Conservation (phyloP, 805 yeast species). For the Cyberlindnera japonica region DNA sequence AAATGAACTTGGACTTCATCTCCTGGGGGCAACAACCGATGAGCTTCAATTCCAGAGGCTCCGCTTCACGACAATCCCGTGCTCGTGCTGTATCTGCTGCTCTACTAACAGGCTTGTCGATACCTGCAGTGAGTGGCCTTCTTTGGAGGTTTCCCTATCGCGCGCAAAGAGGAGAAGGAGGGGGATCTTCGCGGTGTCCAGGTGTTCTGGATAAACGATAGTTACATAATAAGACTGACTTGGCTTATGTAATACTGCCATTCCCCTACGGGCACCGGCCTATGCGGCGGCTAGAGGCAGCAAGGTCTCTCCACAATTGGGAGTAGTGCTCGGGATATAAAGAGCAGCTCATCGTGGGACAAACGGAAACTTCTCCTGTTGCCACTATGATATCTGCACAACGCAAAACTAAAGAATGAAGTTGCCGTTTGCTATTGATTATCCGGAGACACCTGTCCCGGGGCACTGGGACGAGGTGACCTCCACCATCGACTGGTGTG, state of each 20-base stretch:
- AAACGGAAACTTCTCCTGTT: neutral
- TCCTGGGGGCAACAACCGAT: too few relatives aligned
- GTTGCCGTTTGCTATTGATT: slow-evolving; percentile 49
- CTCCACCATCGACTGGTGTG: slow-evolving; percentile 98
- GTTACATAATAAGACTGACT: too few relatives aligned
- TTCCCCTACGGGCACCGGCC: slow-evolving; percentile 4
- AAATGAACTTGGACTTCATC: slow-evolving; percentile 23
- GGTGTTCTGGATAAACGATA: too few relatives aligned
- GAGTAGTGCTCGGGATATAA: neutral
- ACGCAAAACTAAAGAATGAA: slow-evolving; percentile 17
- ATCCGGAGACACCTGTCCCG: slow-evolving; percentile 49
- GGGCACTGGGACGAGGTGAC: slow-evolving; percentile 85
- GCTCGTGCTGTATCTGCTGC: too few relatives aligned
- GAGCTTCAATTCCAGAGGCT: too few relatives aligned
- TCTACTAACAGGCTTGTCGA: too few relatives aligned
- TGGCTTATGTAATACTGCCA: slow-evolving; percentile 5
- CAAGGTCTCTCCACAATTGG: slow-evolving; percentile 1
- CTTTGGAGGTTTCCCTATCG: neutral
- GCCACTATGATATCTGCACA: neutral
- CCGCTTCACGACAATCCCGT: too few relatives aligned
- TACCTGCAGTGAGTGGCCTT: too few relatives aligned
- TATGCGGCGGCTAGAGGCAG: too few relatives aligned
- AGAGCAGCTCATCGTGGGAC: neutral
- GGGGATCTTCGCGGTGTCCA: too few relatives aligned
- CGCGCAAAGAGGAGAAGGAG: too few relatives aligned